Evolutionary conservation across 2,329 filamentous ascomycete species (phyloP).

Genomic region (Harringtonia lauricola): DNA sequence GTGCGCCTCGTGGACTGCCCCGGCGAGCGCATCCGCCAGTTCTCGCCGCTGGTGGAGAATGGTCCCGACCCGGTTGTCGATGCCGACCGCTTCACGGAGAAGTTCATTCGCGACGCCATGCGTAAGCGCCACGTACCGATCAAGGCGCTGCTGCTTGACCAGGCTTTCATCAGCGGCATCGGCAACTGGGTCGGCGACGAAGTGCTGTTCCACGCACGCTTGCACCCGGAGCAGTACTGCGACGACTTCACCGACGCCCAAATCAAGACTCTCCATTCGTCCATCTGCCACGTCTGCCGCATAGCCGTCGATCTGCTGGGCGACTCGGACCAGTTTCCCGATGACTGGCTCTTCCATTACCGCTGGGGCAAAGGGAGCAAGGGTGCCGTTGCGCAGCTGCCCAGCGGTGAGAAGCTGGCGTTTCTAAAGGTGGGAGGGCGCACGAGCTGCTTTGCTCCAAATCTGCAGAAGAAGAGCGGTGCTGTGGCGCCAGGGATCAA

Average conservation of each 20-base stretch:
- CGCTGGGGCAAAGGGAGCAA: slow-evolving; percentile 87
- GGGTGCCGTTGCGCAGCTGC: slow-evolving; percentile 52
- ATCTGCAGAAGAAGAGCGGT: slow-evolving; percentile 69
- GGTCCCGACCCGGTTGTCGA: slow-evolving; percentile 89
- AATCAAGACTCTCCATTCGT: slow-evolving; percentile 58
- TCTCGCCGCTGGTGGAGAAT: slow-evolving; percentile 77
- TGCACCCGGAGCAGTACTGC: slow-evolving; percentile 90
- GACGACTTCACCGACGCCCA: slow-evolving; percentile 67
- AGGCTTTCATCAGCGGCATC: slow-evolving; percentile 80
- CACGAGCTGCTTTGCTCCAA: slow-evolving; percentile 81
- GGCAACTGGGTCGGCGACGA: slow-evolving; percentile 98
- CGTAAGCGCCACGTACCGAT: slow-evolving; percentile 70
- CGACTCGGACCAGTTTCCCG: slow-evolving; percentile 75
- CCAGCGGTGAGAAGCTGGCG: slow-evolving; percentile 73
- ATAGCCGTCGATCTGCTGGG: slow-evolving; percentile 68
- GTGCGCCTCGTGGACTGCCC: slow-evolving; percentile 75
- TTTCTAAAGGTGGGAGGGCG: slow-evolving; percentile 84
- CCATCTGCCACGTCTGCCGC: slow-evolving; percentile 68
- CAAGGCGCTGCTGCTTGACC: slow-evolving; percentile 81
- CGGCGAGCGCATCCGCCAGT: slow-evolving; percentile 61
- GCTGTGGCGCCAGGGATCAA: slow-evolving; percentile 29
- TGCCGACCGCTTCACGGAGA: slow-evolving; percentile 60
- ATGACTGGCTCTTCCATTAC: slow-evolving; percentile 79
- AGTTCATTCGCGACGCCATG: slow-evolving; percentile 64
- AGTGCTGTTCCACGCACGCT: slow-evolving; percentile 74